Conservation (phyloP, 2,329 filamentous ascomycete genomes). For the Aspergillus sp. region DNA sequence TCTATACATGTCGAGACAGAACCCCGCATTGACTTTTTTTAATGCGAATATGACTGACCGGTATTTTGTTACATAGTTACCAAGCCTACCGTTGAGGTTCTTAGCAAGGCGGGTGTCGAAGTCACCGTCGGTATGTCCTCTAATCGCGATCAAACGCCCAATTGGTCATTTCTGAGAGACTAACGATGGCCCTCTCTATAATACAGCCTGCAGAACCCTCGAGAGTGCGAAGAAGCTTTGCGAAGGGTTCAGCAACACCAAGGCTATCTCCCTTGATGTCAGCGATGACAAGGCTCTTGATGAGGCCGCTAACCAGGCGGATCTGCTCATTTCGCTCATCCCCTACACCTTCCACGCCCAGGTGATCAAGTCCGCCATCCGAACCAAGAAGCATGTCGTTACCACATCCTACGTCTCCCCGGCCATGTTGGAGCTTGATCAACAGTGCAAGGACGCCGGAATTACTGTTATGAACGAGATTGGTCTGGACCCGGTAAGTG, state of each 20-base stretch:
- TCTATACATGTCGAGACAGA: not conserved
- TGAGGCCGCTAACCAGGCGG: slow-evolving; percentile 73
- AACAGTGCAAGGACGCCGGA: slow-evolving; percentile 79
- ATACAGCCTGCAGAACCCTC: slow-evolving; percentile 75
- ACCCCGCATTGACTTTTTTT: slow-evolving; percentile 17
- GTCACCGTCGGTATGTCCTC: slow-evolving; percentile 63
- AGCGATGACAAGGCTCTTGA: slow-evolving; percentile 74
- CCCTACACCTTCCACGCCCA: slow-evolving; percentile 86
- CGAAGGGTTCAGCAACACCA: slow-evolving; percentile 69
- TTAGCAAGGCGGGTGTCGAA: slow-evolving; percentile 59
- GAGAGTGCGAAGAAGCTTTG: slow-evolving; percentile 73
- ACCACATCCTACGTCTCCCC: slow-evolving; percentile 93
- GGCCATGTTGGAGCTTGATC: slow-evolving; percentile 86
- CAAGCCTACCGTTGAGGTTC: slow-evolving; percentile 64
- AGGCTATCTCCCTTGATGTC: slow-evolving; percentile 81
- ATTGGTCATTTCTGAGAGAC: not conserved
- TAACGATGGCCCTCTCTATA: not conserved
- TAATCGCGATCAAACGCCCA: not conserved
- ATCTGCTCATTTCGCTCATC: slow-evolving; percentile 79
- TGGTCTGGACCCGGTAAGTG: slow-evolving; percentile 54
- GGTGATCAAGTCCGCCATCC: slow-evolving; percentile 92
- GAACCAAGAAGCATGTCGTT: slow-evolving; percentile 92
- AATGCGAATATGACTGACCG: slow-evolving; percentile 7
- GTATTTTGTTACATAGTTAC: slow-evolving; percentile 45
- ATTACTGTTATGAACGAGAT: slow-evolving; percentile 99